A percentile compares a stretch with the other conserved stretches of the same genome.
Conservation (phyloP, 495 filamentous ascomycete genomes). For the Podospora australis region DNA sequence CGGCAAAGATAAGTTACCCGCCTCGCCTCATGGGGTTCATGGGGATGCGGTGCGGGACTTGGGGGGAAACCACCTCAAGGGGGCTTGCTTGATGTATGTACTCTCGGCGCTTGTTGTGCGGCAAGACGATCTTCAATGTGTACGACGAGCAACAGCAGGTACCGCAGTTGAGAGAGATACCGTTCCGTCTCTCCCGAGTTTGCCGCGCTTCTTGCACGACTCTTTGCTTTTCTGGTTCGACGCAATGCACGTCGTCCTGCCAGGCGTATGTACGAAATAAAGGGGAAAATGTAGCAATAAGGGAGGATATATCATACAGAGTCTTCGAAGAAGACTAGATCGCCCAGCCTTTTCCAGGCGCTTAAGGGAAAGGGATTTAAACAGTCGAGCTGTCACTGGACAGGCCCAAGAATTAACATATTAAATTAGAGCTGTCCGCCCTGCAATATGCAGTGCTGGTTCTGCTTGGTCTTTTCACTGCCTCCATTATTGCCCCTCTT, state of each 20-base stretch:
- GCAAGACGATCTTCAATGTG: slow-evolving; percentile 11
- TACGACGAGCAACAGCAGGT: background rate
- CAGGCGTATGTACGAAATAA: slow-evolving; percentile 12
- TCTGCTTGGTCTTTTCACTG: slow-evolving; percentile 5
- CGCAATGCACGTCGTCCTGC: background rate
- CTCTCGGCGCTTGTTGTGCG: slow-evolving; percentile 32
- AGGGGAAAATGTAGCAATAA: slow-evolving; percentile 2
- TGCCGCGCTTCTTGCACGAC: slow-evolving; percentile 3
- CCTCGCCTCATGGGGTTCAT: slow-evolving; percentile 20
- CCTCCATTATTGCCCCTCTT: slow-evolving; percentile 3
- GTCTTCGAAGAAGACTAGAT: slow-evolving; percentile 26
- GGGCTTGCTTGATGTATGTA: slow-evolving; percentile 11
- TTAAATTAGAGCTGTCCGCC: slow-evolving; percentile 27
- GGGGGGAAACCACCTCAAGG: background rate
- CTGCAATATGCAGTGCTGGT: slow-evolving; percentile 3
- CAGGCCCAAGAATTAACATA: slow-evolving; percentile 17
- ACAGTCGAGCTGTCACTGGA: slow-evolving; percentile 31
- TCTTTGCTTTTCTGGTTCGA: slow-evolving; percentile 1
- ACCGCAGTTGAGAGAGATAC: background rate
- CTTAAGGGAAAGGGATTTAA: slow-evolving; percentile 22
- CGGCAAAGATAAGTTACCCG: slow-evolving; percentile 29
- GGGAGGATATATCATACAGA: slow-evolving; percentile 27
- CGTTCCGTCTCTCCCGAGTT: background rate
- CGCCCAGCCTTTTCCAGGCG: slow-evolving; percentile 22
- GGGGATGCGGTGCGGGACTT: slow-evolving; percentile 8